Percentiles rank a stretch among this genome's conserved stretches.
phyloP scores from a whole-genome alignment of 768 basidiomycete species.

The Russula brevipes region DNA sequence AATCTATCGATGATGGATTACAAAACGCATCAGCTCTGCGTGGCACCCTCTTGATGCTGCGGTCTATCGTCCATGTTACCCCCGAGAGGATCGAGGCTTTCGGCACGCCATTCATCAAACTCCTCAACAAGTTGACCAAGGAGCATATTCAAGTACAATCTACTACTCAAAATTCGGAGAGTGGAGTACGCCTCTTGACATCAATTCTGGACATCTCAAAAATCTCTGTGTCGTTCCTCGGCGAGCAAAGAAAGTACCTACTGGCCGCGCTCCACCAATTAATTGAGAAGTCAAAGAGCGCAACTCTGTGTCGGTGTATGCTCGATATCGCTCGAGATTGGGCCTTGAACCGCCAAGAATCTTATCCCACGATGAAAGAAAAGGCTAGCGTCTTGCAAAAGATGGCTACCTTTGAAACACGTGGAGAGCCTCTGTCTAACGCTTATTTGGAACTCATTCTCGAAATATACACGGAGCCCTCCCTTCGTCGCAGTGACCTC shows the following conservation, averaged over 20 bases:
- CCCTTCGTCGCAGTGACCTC: slow-evolving; percentile 83
- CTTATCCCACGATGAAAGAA: slow-evolving; percentile 91
- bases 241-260: slow-evolving; percentile 80
- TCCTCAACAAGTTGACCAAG: slow-evolving; percentile 79
- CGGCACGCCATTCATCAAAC: slow-evolving; percentile 66
- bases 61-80: slow-evolving; percentile 72
- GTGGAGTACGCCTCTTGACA: slow-evolving; percentile 58
- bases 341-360: slow-evolving; percentile 82
- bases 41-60: slow-evolving; percentile 81
- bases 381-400: slow-evolving; percentile 85
- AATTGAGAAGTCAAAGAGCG: slow-evolving; percentile 85
- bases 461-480: slow-evolving; percentile 88
- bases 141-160: slow-evolving; percentile 57
- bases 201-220: slow-evolving; percentile 87
- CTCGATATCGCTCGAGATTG: slow-evolving; percentile 83
- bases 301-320: slow-evolving; percentile 72
- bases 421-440: slow-evolving; percentile 73
- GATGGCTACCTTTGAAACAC: slow-evolving; percentile 78
- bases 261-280: slow-evolving; percentile 72
- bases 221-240: slow-evolving; percentile 69
- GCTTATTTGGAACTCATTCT: slow-evolving; percentile 86
- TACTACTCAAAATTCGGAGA: slow-evolving; percentile 44
- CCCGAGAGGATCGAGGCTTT: slow-evolving; percentile 85
- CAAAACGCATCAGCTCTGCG: slow-evolving; percentile 65
- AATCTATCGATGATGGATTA: slow-evolving; percentile 73